Conservation (phyloP, 768 basidiomycete species). For the Dendrothele bispora region DNA sequence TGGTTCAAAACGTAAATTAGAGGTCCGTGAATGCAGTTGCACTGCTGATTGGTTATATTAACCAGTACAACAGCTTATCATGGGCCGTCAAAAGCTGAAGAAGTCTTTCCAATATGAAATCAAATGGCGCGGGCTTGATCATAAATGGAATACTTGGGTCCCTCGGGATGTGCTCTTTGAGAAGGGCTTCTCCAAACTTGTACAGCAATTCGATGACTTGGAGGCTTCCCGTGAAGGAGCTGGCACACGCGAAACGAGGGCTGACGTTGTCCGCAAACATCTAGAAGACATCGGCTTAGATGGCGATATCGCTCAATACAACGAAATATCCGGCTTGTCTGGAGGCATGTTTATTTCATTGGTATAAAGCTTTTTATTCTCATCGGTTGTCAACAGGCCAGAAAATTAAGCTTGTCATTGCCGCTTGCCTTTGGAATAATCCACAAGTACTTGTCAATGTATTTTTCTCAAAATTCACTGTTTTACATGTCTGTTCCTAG, state of each 20-base stretch:
- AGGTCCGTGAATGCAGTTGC: slow-evolving; percentile 48
- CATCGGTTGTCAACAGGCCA: slow-evolving; percentile 53
- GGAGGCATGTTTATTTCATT: slow-evolving; percentile 60
- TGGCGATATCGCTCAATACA: slow-evolving; percentile 97
- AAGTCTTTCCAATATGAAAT: slow-evolving; percentile 93
- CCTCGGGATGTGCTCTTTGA: slow-evolving; percentile 81
- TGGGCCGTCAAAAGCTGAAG: slow-evolving; percentile 97
- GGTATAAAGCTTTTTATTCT: slow-evolving; percentile 9
- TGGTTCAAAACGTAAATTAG: slow-evolving; percentile 87
- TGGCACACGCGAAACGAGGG: slow-evolving; percentile 83
- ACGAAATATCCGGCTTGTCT: slow-evolving; percentile 91
- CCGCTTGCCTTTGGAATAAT: slow-evolving; percentile 95
- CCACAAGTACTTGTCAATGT: slow-evolving; percentile 58
- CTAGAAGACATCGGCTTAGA: slow-evolving; percentile 95
- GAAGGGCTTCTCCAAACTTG: slow-evolving; percentile 86
- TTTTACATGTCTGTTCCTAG: slow-evolving; percentile 27
- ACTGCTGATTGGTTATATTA: neutral
- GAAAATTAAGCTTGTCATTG: slow-evolving; percentile 95
- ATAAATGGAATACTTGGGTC: slow-evolving; percentile 90
- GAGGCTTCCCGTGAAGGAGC: slow-evolving; percentile 96
- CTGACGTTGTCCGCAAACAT: slow-evolving; percentile 83
- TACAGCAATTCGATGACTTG: slow-evolving; percentile 95
- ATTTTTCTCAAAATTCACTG: slow-evolving; percentile 1
- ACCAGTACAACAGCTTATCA: slow-evolving; percentile 55
- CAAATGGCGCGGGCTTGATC: slow-evolving; percentile 82